phyloP scores from a whole-genome alignment of 75 land plant genomes.

The Isoetes taiwanensis region DNA sequence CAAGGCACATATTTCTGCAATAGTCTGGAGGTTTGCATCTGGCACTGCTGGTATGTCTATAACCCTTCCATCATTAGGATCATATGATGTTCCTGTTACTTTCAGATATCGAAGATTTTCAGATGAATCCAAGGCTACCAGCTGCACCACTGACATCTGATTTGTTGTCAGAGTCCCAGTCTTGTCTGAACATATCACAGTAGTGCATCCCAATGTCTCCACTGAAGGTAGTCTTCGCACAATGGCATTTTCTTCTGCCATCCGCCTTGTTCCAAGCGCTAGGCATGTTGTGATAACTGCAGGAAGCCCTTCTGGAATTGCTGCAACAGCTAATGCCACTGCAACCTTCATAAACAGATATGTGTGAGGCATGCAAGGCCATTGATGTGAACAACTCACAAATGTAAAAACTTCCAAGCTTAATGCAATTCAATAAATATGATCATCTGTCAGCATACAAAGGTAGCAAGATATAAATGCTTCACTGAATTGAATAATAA shows the following conservation, averaged over 20 bases:
- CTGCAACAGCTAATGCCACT: constrained; percentile 84
- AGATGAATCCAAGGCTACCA: constrained; percentile 35
- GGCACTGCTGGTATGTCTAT: constrained; percentile 29
- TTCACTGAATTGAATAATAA: too few relatives aligned
- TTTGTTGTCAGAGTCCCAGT: constrained; percentile 83
- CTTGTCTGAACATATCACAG: constrained; percentile 83
- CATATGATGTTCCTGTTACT: constrained; percentile 67
- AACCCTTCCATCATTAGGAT: constrained; percentile 59
- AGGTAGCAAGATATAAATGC: neutral
- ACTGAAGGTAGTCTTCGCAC: constrained; percentile 80
- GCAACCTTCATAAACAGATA: constrained; percentile 43
- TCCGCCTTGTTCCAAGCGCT: constrained; percentile 68
- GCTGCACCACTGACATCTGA: constrained; percentile 65
- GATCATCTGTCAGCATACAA: neutral
- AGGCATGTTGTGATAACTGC: constrained; percentile 84
- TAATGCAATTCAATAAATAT: neutral
- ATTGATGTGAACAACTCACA: too few relatives aligned
- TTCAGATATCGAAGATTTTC: constrained; percentile 24
- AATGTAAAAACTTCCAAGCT: neutral
- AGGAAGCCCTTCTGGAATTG: constrained; percentile 76
- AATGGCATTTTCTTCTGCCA: constrained; percentile 91
- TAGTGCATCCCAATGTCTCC: constrained; percentile 82
- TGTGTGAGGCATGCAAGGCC: too few relatives aligned
- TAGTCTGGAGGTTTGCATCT: constrained; percentile 57
- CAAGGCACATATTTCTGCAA: constrained; percentile 60